Conservation (phyloP, 2,329 filamentous ascomycete species). For the Aplosporella prunicola region DNA sequence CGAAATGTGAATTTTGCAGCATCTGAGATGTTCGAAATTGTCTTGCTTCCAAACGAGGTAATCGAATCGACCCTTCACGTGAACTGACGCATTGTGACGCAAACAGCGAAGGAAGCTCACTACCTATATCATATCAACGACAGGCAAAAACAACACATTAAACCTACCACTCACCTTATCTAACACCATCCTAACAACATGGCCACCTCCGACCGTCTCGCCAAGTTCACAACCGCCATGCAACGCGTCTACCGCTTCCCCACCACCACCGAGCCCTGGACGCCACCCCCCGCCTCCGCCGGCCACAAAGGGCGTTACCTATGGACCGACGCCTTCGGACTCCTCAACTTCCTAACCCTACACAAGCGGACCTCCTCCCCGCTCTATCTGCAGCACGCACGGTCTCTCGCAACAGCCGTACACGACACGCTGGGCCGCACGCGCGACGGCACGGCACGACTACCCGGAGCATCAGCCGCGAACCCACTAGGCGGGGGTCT, state of each 20-base stretch:
- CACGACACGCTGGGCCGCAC: constrained; percentile 46
- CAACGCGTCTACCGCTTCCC: constrained; percentile 28
- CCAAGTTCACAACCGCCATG: constrained; percentile 22
- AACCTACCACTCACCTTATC: too few species aligned
- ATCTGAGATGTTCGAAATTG: too few species aligned
- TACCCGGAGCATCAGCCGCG: constrained; percentile 43
- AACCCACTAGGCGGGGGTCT: constrained; percentile 47
- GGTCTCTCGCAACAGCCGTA: constrained; percentile 40
- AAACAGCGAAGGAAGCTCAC: too few species aligned
- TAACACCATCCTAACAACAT: constrained; percentile 1
- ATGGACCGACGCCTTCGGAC: constrained; percentile 37
- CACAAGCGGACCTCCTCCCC: constrained; percentile 31
- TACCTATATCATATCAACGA: too few species aligned
- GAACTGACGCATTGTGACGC: too few species aligned
- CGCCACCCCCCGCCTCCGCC: constrained; percentile 41
- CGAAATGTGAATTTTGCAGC: too few species aligned
- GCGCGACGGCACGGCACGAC: constrained; percentile 37
- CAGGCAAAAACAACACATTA: too few species aligned
- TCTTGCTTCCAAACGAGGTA: too few species aligned
- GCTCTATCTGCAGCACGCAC: constrained; percentile 42
- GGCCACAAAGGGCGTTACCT: constrained; percentile 51
- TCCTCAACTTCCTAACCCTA: constrained; percentile 50
- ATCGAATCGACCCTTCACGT: too few species aligned
- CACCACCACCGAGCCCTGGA: constrained; percentile 29
- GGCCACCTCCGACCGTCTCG: background rate